Base-by-base conservation (phyloP, 768 basidiomycete species). In the Agaricus blazei region DNA sequence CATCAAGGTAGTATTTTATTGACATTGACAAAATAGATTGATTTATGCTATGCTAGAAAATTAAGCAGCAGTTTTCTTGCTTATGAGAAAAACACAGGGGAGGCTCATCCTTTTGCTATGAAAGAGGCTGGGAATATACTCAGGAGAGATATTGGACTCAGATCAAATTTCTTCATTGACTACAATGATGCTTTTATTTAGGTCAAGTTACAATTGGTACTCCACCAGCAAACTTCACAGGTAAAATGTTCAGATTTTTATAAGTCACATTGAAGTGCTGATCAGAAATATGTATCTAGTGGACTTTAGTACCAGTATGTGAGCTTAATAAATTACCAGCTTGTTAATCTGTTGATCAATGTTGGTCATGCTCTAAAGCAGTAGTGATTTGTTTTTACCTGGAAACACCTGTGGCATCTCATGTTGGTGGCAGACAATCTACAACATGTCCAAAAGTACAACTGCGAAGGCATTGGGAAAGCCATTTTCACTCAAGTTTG, bases 321-420 rank as follows among this genome's bases (percentile, higher is more conserved):
- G 9, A 45, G 8, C 4, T 5, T 9, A 24, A 44, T 45, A 28
- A 29, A 1, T 9, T 31, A 24, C 7, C 15, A 26, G 19, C 19
- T 9, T 26, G 27, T n/a, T n/a, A 28, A 46, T 34, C 29, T 9
- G 31, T 19, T 14, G 15, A 28, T 15, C 0, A 24, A 23, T 52
- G 34, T 19, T 48, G 48, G 28, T 46, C 24, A 36, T 26, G 15
- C 9, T n/a, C 42, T 62, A 1, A 72, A 75, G 81, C 26, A 80
- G 77, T 41, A 68, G 74, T 45, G 81, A 83, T 65, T 64, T 80
- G 6, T 70, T 83, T 62, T 68, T 79, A 27, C 75, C 77, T 37
- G 74, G 72, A 11, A 53, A 63, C 0, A 58, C 59, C 14, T 78
- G 77, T 60, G 57, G 56, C 24, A 60, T 57, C 3, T 68, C 63